A percentile compares a stretch with the other conserved stretches of the same genome.
Conservation (phyloP, 805 yeast species). For the Hyphopichia homilentoma region DNA sequence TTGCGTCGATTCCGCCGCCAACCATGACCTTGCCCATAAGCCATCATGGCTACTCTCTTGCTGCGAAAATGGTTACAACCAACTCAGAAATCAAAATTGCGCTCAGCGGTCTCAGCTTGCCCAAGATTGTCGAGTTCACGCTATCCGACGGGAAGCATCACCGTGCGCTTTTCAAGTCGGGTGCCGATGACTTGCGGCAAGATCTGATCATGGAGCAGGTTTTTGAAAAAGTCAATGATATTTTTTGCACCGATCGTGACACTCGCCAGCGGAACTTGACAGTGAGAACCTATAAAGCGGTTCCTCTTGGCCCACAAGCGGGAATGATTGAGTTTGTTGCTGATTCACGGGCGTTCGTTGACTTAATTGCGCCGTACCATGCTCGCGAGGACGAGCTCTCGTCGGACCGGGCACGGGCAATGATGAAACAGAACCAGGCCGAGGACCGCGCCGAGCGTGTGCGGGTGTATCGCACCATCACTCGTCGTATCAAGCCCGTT, state of each 20-base stretch:
- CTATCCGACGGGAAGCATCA: conserved; percentile 58
- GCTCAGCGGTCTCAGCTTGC: conserved; percentile 78
- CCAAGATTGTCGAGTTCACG: conserved; percentile 64
- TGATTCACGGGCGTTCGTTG: conserved; percentile 67
- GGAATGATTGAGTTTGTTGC: conserved; percentile 91
- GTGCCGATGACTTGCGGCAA: conserved; percentile 89
- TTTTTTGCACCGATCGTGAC: conserved; percentile 53
- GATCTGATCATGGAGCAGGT: conserved; percentile 98
- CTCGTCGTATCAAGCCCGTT: conserved; percentile 56
- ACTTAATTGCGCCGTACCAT: conserved; percentile 66
- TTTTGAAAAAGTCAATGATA: conserved; percentile 75
- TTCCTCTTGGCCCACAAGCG: conserved; percentile 82
- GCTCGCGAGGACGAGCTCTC: conserved; percentile 39
- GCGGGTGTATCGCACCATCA: conserved; percentile 45
- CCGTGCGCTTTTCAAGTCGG: conserved; percentile 71
- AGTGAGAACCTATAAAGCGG: conserved; percentile 81
- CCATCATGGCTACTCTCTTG: conserved; percentile 36
- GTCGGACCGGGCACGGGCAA: conserved; percentile 55
- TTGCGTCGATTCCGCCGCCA: conserved; percentile 67
- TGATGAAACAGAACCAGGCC: conserved; percentile 58
- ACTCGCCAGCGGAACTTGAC: conserved; percentile 55
- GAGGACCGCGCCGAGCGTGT: conserved; percentile 42
- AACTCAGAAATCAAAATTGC: conserved; percentile 56
- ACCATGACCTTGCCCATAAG: conserved; percentile 47
- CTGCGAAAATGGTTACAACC: conserved; percentile 48